A percentile compares a stretch with the other conserved stretches of the same genome.
These are phyloP conservation scores for Aaosphaeria arxii DNA, from an alignment of 2,329 filamentous ascomycete genomes.

Conservation along the genomic window DNA sequence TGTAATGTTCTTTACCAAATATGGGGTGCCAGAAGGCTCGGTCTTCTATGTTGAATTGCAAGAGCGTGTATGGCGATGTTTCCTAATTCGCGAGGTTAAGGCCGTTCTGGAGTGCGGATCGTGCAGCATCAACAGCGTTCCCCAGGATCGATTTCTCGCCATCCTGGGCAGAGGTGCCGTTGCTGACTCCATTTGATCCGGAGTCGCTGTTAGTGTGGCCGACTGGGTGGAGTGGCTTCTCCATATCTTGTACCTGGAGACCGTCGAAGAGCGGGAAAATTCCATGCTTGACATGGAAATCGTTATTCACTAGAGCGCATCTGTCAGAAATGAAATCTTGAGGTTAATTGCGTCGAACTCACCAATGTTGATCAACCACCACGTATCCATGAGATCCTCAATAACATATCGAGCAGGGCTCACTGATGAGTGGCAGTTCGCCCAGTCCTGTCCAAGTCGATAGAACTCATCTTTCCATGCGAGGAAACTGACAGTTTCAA, in stretches of 20 bases:
- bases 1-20: too few relatives aligned
- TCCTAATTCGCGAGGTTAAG: conserved; percentile 2
- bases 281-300: conserved; percentile 80
- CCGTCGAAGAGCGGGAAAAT: conserved; percentile 86
- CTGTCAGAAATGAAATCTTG: background rate
- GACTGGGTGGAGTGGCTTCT: conserved; percentile 39
- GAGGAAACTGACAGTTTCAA: conserved; percentile 94
- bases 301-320: conserved; percentile 74
- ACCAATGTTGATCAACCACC: conserved; percentile 96
- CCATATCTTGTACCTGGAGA: conserved; percentile 65
- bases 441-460: conserved; percentile 88
- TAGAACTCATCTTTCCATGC: conserved; percentile 99
- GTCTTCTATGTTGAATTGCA: conserved; percentile 33
- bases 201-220: conserved; percentile 9
- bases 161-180: conserved; percentile 9
- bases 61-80: too few relatives aligned
- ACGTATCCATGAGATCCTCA: conserved; percentile 79
- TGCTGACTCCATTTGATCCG: conserved; percentile 1
- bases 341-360: conserved; percentile 35
- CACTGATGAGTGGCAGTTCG: conserved; percentile 76
- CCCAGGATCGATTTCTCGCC: conserved; percentile 11
- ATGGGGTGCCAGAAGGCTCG: conserved; percentile 3
- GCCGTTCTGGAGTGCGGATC: conserved; percentile 27
- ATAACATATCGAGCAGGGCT: conserved; percentile 79
- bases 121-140: conserved; percentile 23